Evolutionary conservation across 148 eudicot genomes (phyloP).

Genomic region (Rheum nobile): DNA sequence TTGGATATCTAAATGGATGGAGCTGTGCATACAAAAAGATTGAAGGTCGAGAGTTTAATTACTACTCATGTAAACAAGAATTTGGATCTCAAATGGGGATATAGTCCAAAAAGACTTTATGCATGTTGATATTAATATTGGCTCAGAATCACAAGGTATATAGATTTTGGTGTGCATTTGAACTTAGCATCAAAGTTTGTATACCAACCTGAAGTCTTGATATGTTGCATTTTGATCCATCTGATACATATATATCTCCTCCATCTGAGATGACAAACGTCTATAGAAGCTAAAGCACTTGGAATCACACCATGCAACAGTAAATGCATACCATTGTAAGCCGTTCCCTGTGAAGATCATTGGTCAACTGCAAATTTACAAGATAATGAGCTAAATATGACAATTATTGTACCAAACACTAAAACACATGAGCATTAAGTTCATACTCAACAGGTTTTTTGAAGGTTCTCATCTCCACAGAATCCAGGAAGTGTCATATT

Average conservation of each 20-base stretch:
- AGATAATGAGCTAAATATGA: not conserved
- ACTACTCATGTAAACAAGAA: no score
- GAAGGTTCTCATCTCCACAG: constrained; percentile 67
- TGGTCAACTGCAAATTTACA: constrained; percentile 36
- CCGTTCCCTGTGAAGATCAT: constrained; percentile 65
- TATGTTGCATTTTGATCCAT: constrained; percentile 93
- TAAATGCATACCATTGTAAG: constrained; percentile 47
- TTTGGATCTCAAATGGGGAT: no score
- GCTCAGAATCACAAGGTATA: no score
- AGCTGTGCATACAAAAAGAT: no score
- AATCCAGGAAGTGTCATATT: constrained; percentile 86
- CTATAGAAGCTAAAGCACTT: not conserved
- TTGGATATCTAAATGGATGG: no score
- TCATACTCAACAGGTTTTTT: constrained; percentile 59
- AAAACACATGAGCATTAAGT: not conserved
- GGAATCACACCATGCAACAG: not conserved
- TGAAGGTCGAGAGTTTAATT: no score
- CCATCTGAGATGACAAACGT: constrained; percentile 23
- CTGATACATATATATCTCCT: constrained; percentile 82
- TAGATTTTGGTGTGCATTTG: no score
- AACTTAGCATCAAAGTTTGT: no score
- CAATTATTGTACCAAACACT: not conserved
- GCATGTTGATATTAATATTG: no score
- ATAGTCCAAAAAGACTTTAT: no score
- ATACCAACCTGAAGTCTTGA: constrained; percentile 78